These are phyloP conservation scores for Cadophora gregata DNA, from an alignment of 2,329 filamentous ascomycete genomes.

Conservation along the genomic window DNA sequence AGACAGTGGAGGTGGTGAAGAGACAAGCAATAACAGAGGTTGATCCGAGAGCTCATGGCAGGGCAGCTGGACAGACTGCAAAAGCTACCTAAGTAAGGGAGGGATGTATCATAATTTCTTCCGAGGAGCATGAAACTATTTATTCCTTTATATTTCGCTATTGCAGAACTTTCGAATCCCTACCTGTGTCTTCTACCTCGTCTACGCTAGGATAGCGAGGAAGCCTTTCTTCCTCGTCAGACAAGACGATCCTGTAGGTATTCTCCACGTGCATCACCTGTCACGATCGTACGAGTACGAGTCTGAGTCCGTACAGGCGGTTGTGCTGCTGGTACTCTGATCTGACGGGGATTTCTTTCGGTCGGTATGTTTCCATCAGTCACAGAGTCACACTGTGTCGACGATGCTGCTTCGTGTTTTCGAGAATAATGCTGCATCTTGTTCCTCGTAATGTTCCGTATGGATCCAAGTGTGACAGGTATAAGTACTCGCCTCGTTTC, in stretches of 20 bases:
- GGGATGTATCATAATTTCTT: no score
- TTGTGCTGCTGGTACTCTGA: neutral
- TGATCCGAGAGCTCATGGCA: neutral
- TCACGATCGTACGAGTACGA: neutral
- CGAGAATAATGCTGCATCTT: constrained; percentile 4
- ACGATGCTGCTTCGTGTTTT: neutral
- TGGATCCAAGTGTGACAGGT: neutral
- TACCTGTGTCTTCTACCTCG: no score
- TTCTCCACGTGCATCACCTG: neutral
- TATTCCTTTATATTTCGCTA: no score
- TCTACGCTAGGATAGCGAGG: no score
- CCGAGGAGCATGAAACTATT: no score
- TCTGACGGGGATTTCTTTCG: constrained; percentile 4
- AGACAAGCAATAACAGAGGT: neutral
- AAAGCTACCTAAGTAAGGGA: no score
- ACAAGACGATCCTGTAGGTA: no score
- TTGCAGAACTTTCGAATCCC: no score
- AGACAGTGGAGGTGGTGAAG: neutral
- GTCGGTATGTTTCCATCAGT: constrained; percentile 2
- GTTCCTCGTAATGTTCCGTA: neutral
- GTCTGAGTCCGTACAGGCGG: no score
- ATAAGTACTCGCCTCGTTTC: neutral
- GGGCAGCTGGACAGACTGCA: neutral
- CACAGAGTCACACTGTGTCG: constrained; percentile 9
- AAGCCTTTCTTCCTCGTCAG: no score